Percentiles rank a stretch among this genome's conserved stretches.
Conservation (phyloP, 805 yeast genomes). For the Saccharomycopsis lassenensis region DNA sequence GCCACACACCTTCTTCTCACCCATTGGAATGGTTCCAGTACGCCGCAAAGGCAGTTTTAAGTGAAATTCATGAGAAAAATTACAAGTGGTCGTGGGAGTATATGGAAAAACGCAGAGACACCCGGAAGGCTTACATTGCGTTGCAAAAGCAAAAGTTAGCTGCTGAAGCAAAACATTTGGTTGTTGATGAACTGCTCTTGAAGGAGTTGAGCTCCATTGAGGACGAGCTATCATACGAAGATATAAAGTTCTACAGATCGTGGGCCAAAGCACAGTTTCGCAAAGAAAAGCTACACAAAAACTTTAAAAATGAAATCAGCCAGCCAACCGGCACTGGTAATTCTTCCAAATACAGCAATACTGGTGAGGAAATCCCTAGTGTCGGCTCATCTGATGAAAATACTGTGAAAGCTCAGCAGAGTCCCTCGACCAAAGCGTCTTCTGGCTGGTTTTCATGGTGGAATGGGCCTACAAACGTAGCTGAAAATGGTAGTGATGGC, state of each 20-base stretch:
- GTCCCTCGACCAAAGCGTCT: too few species aligned
- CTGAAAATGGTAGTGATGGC: constrained; percentile 20
- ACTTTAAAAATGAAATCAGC: too few species aligned
- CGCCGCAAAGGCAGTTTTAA: constrained; percentile 62
- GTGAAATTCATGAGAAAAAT: constrained; percentile 74
- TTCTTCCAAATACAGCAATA: too few species aligned
- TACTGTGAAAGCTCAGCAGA: too few species aligned
- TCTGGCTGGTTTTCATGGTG: constrained; percentile 69
- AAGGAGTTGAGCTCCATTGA: constrained; percentile 32
- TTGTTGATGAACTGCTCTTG: constrained; percentile 19
- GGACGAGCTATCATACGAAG: constrained; percentile 53
- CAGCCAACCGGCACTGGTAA: too few species aligned
- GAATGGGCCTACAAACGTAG: constrained; percentile 32
- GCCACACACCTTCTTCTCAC: constrained; percentile 35
- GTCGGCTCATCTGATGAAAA: too few species aligned
- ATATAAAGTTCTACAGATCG: constrained; percentile 75
- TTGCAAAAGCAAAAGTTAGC: constrained; percentile 56
- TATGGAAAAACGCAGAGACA: constrained; percentile 59
- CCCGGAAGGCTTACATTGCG: constrained; percentile 52
- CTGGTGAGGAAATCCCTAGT: too few species aligned
- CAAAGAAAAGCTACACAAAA: constrained; percentile 42
- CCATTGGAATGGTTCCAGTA: constrained; percentile 78
- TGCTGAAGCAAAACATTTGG: constrained; percentile 22
- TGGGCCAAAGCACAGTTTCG: constrained; percentile 59
- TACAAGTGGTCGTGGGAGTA: constrained; percentile 85